These are phyloP conservation scores for Penicillium occitanis DNA, from an alignment of 2,329 filamentous ascomycete genomes.

Conservation along the genomic window DNA sequence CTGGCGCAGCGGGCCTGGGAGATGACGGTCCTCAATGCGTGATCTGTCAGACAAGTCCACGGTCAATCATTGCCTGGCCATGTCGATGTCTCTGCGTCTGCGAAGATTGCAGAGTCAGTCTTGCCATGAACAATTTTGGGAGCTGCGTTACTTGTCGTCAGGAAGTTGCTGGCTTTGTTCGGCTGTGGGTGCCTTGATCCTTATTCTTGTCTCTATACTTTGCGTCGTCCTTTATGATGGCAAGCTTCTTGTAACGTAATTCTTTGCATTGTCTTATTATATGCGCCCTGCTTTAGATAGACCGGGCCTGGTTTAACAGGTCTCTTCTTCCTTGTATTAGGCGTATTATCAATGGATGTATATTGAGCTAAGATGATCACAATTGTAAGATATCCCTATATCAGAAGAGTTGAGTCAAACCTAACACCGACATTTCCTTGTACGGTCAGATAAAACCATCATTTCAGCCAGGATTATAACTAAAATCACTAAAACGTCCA, in stretches of 20 bases:
- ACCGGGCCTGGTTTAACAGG: not conserved
- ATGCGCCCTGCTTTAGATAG: not conserved
- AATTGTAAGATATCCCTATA: not conserved
- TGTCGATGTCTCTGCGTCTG: constrained; percentile 92
- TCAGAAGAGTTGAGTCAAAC: not conserved
- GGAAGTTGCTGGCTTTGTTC: constrained; percentile 83
- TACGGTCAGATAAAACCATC: not conserved
- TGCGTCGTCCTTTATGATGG: not conserved
- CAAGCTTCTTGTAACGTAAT: not conserved
- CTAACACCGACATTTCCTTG: not conserved
- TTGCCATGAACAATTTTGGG: constrained; percentile 96
- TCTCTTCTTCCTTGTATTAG: not conserved
- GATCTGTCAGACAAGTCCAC: constrained; percentile 81
- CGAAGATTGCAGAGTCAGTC: constrained; percentile 88
- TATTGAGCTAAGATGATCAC: not conserved
- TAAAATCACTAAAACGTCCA: constrained; percentile 12
- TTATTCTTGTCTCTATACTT: constrained; percentile 4
- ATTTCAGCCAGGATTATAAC: constrained; percentile 17
- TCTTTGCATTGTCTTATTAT: not conserved
- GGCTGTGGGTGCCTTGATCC: constrained; percentile 75
- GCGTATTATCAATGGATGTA: not conserved
- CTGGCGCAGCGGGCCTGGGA: constrained; percentile 71
- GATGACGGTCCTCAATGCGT: constrained; percentile 81
- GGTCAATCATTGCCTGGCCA: constrained; percentile 93
- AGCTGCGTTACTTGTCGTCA: constrained; percentile 93